Evolutionary conservation across 225 moss, liverwort and hornwort species (phyloP).

Genomic region (Pleurozium schreberi): DNA sequence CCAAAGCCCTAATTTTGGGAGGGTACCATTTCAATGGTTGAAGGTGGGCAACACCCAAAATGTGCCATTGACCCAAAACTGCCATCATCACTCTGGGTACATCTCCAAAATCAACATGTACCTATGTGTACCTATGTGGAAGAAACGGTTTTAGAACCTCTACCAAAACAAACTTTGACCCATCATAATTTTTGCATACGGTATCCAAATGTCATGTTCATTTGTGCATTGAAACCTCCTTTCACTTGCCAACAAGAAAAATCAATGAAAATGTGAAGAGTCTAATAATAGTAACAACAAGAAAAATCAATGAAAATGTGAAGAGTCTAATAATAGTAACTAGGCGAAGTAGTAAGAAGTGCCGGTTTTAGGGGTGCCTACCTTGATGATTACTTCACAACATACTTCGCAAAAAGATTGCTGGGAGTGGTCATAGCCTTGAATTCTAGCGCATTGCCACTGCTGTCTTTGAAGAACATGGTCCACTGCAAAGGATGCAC

Average conservation of each 20-base stretch:
- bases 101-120: neutral
- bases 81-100: neutral
- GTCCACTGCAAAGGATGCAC: constrained; percentile 34
- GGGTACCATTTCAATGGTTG: neutral
- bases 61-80: neutral
- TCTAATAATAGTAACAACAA: neutral
- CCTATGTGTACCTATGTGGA: neutral
- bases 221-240: neutral
- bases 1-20: neutral
- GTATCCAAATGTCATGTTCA: neutral
- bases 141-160: neutral
- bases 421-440: constrained; percentile 49
- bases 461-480: constrained; percentile 56
- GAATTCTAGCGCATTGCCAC: constrained; percentile 51
- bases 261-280: neutral
- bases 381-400: constrained; percentile 16
- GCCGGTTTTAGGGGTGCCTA: too few species aligned
- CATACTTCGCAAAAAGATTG: constrained; percentile 43
- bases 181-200: neutral
- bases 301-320: neutral
- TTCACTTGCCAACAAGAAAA: neutral
- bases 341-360: neutral
- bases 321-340: neutral
- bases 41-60: neutral
- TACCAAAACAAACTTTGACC: neutral